Base-by-base conservation (phyloP, 2,329 filamentous ascomycete genomes). In the Paecilomyces variotii region DNA sequence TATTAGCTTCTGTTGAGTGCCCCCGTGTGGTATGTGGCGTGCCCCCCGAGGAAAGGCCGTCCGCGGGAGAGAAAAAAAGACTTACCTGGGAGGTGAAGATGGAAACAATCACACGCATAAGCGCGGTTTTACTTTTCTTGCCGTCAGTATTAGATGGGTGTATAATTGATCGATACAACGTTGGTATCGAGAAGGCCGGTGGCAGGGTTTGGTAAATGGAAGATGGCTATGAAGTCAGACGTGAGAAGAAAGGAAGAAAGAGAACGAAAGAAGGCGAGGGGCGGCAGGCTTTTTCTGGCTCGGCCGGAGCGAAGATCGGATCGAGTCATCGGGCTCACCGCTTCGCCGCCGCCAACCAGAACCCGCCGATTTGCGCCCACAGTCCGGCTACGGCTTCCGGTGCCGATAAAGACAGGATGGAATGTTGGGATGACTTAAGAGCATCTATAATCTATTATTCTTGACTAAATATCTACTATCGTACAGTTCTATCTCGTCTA, bases 41-140 rank as follows among this genome's bases (percentile, higher is more conserved):
- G 39, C 30, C 30, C 28, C 28, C 39, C 39, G n/a, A 45, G 6
- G 5, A n/a, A 19, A 19, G 35, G 35, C 35, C 35, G 35, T n/a
- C 14, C 39, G 19, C 19, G n/a, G 39, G 59, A 60, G 60, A 61
- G 60, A 60, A 56, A 61, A 58, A 53, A 27, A 28, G 32, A 62
- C 59, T 60, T 87, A 90, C 88, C 86, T 92, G 89, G 79, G 88
- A 92, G 80, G 89, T 92, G 82, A 91, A 92, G 77, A 87, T 84
- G 78, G 89, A 90, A 79, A 84, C 82, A 84, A 87, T 87, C 82
- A 87, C 87, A 87, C 87, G 88, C 88, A 91, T 91, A 88, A 87
- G 87, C 82, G 86, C 87, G 81, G 82, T 65, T 73, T 71, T 72
- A 66, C 66, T 64, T 45, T 45, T 45, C 64, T 61, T 68, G 70